Evolutionary conservation across 176 grass and related monocot genomes (phyloP), one percentile per base, ranked within the genome.

Genomic region (Luzula sylvatica): DNA sequence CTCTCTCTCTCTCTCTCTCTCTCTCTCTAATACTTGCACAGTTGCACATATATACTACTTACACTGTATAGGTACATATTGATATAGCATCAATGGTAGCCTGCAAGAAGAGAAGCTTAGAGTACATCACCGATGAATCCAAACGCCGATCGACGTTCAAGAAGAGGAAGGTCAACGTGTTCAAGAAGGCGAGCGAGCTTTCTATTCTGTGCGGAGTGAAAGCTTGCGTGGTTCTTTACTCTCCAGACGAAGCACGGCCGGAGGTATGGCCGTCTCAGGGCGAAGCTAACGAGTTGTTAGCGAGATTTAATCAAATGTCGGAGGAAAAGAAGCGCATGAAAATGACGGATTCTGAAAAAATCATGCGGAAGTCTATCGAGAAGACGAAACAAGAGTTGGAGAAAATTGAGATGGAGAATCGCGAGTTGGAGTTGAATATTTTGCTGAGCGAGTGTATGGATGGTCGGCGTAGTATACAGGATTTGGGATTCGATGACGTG

Each of bases 181-280:
- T 61, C 32, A 44, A 61, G 16, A 44, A 61, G 56, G 35, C 56
- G 3, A 45, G 56, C 3, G 32, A 61, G 56, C 40, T 61, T 24
- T 21, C 30, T 3, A 25, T 8, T 16, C 23, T 45, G 20, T 46
- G 61, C 17, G 43, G 3, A 9, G 8, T 46, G n/a, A 25, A 12
- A 23, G 22, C 11, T 4, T 45, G 41, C 20, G 41, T 51, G 39
- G 16, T 65, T 3, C 23, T 65, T 41, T 21, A 46, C 20, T 18
- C 20, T 5, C 38, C 18, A 7, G 61, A 49, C 23, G 9, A 35
- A 22, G 7, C 16, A 14, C 2, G n/a, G 6, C 35, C 15, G 2
- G 11, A 47, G 40, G 61, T 51, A 13, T 51, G 42, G 42, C 61
- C 61, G 17, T 50, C 38, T 0, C 20, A 15, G 38, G 4, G 11